Evolutionary conservation across 352 stramenopile genomes (phyloP), one percentile per base, ranked within the genome.

Genomic region (Globisporangium paroecandrum): DNA sequence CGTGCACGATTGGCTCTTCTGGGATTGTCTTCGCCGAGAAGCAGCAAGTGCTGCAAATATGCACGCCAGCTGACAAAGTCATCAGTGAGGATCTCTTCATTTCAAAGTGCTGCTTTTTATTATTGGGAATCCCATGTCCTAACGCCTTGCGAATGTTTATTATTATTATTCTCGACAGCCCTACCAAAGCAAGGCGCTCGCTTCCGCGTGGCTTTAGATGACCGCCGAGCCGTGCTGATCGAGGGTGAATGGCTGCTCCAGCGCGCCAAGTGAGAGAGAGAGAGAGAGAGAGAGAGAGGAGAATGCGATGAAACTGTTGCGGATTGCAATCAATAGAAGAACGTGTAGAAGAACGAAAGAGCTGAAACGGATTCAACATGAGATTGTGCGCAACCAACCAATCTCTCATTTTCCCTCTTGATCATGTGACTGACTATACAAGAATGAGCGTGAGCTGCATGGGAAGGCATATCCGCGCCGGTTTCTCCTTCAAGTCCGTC

Each of bases 21-120:
- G 85, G 85, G 4, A 83, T 93, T 53, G 57, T 93, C 62, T 65
- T 93, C n/a, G 72, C 85, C 1, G 85, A 93, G 62, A 90, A 80
- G 25, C 71, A 77, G 27, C 74, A 82, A 29, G 76, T 85, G 6
- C 27, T 93, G 18, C 85, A 93, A 64, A 73, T 91, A 22, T 83
- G 76, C 66, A 69, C 69, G 51, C 46, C 66, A 8, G 32, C 73
- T 0, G 63, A 79, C 24, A 73, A 69, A 56, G 78, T 90, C 46
- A 77, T 85, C 62, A 85, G 84, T 92, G 83, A 70, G 81, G 61
- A 34, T 25, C 1, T 27, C 10, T n/a, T 61, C 4, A 49, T 22
- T 22, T 60, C n/a, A 2, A 15, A 53, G 6, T 59, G 22, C 24
- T 10, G 38, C 13, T 58, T 8, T 1, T 43, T 68, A 10, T 62